Conservation (phyloP, 2,329 filamentous ascomycete species). For the Epichloe glyceriae region DNA sequence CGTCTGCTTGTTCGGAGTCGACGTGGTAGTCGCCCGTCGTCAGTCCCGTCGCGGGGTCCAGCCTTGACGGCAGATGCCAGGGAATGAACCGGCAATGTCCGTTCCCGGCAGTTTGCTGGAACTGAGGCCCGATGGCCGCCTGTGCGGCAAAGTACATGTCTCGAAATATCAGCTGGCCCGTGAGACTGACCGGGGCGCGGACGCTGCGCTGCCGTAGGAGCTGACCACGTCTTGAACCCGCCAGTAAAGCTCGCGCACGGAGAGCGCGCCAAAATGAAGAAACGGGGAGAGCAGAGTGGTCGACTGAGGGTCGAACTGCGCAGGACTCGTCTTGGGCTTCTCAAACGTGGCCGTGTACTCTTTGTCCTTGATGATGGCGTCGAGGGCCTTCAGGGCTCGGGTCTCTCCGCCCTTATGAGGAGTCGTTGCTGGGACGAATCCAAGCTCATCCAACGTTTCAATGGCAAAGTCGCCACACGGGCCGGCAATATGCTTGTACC, state of each 20-base stretch:
- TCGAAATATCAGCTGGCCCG: conserved; percentile 61
- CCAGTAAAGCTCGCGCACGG: conserved; percentile 63
- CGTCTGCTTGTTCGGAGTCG: conserved; percentile 48
- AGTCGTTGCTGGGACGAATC: conserved; percentile 50
- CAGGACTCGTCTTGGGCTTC: conserved; percentile 64
- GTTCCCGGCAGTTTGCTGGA: conserved; percentile 54
- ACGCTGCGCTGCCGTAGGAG: conserved; percentile 41
- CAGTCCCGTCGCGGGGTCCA: conserved; percentile 29
- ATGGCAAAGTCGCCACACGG: conserved; percentile 56
- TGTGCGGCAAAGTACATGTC: conserved; percentile 79
- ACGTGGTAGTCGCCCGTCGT: conserved; percentile 50
- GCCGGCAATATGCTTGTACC: conserved; percentile 50
- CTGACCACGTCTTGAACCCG: conserved; percentile 49
- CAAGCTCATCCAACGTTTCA: conserved; percentile 60
- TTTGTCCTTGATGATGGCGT: conserved; percentile 45
- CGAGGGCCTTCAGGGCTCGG: conserved; percentile 43
- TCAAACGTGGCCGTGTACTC: conserved; percentile 61
- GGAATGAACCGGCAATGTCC: conserved; percentile 59
- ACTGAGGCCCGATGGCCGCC: conserved; percentile 50
- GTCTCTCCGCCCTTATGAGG: conserved; percentile 61
- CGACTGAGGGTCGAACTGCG: conserved; percentile 57
- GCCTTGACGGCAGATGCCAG: conserved; percentile 59
- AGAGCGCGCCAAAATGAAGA: conserved; percentile 61
- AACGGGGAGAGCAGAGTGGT: conserved; percentile 64
- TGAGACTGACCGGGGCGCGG: conserved; percentile 55